A percentile compares a stretch with the other conserved stretches of the same genome.
Conservation (phyloP, 2,329 filamentous ascomycete genomes). For the Aurifilum marmelostoma region DNA sequence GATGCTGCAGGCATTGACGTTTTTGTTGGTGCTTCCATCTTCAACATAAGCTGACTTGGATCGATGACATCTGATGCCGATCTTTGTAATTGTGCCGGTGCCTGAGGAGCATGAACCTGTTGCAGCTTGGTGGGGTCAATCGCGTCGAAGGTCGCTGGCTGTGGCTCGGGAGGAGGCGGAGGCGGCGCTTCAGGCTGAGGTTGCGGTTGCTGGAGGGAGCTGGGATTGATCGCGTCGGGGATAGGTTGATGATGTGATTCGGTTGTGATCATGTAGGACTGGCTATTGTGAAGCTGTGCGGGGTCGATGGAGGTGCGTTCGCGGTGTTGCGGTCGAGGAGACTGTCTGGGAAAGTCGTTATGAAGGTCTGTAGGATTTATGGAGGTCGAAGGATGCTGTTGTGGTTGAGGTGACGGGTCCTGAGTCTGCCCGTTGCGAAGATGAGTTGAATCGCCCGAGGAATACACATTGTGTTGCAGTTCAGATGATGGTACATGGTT, state of each 20-base stretch:
- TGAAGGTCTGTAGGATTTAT: slow-evolving; percentile 16
- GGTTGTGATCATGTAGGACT: not conserved
- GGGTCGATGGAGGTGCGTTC: slow-evolving; percentile 4
- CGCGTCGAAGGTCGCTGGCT: slow-evolving; percentile 5
- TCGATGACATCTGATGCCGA: slow-evolving; percentile 24
- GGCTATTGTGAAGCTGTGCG: slow-evolving; percentile 1
- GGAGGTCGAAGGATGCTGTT: not conserved
- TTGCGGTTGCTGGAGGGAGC: slow-evolving; percentile 12
- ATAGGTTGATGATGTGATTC: not conserved
- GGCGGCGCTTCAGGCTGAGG: slow-evolving; percentile 8
- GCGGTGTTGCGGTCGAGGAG: not conserved
- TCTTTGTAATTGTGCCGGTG: slow-evolving; percentile 6
- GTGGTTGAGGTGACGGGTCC: not conserved
- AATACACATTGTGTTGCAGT: not conserved
- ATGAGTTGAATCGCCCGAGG: not conserved
- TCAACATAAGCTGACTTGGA: slow-evolving; percentile 29
- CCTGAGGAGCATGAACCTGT: slow-evolving; percentile 9
- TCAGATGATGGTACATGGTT: not conserved
- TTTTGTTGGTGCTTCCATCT: slow-evolving; percentile 23
- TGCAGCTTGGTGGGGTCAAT: slow-evolving; percentile 17
- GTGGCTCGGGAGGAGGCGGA: slow-evolving; percentile 11
- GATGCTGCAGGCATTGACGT: slow-evolving; percentile 33
- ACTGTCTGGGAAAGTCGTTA: not conserved
- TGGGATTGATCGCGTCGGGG: slow-evolving; percentile 12
- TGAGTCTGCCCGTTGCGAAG: not conserved